A percentile compares a stretch with the other conserved stretches of the same genome.
These are phyloP conservation scores for Collybia sordida DNA, from an alignment of 768 basidiomycete genomes.

Conservation along the genomic window DNA sequence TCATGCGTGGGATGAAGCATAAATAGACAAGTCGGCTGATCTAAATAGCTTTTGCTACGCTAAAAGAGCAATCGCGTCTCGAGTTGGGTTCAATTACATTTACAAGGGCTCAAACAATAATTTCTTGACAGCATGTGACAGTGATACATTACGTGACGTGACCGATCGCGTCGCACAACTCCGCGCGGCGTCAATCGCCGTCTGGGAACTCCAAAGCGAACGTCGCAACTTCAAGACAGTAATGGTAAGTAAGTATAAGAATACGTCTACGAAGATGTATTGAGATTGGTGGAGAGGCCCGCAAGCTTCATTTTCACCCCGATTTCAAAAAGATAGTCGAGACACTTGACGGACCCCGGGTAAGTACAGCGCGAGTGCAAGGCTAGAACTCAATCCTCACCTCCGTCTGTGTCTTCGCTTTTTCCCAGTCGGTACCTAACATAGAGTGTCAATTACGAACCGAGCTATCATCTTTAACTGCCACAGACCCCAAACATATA, in stretches of 20 bases:
- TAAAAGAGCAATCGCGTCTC: no score
- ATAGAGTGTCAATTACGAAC: slow-evolving; percentile 1
- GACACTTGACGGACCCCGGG: slow-evolving; percentile 51
- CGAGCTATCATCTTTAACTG: no score
- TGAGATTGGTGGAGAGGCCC: slow-evolving; percentile 49
- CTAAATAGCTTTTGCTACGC: no score
- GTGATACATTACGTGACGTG: slow-evolving; percentile 10
- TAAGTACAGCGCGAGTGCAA: neutral
- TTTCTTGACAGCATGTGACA: neutral
- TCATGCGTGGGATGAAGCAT: neutral
- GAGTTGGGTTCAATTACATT: no score
- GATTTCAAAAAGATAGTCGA: slow-evolving; percentile 90
- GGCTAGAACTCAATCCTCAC: slow-evolving; percentile 27
- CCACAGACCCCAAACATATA: slow-evolving; percentile 82
- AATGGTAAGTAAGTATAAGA: neutral
- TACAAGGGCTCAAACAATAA: no score
- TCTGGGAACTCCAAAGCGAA: neutral
- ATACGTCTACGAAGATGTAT: slow-evolving; percentile 10
- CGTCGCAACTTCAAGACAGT: neutral
- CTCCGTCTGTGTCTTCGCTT: slow-evolving; percentile 88
- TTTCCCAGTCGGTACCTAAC: slow-evolving; percentile 73
- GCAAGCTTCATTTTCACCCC: slow-evolving; percentile 79
- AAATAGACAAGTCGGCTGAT: neutral
- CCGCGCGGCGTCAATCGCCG: neutral
- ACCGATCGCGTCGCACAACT: slow-evolving; percentile 19